Evolutionary conservation across 192 early-diverging fungal species (phyloP), one percentile per base, ranked within the genome.

Genomic region (Coemansia sp.): DNA sequence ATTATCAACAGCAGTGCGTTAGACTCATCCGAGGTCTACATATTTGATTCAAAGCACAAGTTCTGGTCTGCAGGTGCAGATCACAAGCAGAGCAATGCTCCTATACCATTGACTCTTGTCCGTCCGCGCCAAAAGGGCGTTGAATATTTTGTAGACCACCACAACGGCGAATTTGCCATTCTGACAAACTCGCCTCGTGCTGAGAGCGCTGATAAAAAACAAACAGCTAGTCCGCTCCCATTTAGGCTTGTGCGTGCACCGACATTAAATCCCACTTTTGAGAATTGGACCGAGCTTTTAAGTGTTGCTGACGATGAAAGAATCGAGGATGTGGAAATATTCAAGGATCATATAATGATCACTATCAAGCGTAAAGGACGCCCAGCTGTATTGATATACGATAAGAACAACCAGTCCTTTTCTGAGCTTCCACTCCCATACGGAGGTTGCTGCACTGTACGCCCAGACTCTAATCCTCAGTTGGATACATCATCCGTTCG

Each of bases 121-220:
- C 84, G 89, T 18, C 69, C 84, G 42, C 78, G 91, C 39, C 77
- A 76, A 32, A 68, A 72, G 13, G 86, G 84, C 37, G 79, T 91
- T 11, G 90, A 93, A 50, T 91, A 91, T 67, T 93, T 88, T 84
- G 88, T 89, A 9, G 92, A 93, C 69, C 92, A 93, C 64, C 88
- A 91, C 60, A 74, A 86, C 53, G 70, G 49, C 37, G 81, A 83
- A 45, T 83, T 85, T 57, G 61, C 81, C 8, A 73, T 85, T 26
- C 72, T 80, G 6, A 74, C 84, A 16, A 85, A 85, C 66, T 75
- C 72, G 0, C 81, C 75, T 3, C 37, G n/a, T 1, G 32, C 53
- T 19, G 62, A 69, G 11, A 38, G n/a, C 10, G 6, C 19, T 7
- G 38, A 39, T 74, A 72, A 63, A 72, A 50, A 76, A 61, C 50